phyloP scores from a whole-genome alignment of 1,284 basidiomycete genomes.

The Trichosporon faecale region DNA sequence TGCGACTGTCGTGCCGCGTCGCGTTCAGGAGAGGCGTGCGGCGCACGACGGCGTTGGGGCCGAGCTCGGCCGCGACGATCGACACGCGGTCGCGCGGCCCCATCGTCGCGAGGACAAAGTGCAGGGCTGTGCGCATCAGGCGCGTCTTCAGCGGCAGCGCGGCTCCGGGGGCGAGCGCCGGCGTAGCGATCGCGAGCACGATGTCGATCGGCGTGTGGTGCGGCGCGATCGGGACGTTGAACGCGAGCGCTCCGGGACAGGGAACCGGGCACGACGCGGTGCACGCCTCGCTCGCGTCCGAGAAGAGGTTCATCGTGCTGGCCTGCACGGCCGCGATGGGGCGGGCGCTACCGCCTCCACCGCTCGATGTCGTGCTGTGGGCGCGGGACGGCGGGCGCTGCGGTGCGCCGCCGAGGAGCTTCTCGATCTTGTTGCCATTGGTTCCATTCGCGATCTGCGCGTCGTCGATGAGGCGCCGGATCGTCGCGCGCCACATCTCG shows the following conservation, averaged over 20 bases:
- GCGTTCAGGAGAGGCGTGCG: conserved; percentile 82
- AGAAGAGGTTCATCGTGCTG: not conserved
- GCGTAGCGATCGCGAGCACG: conserved; percentile 84
- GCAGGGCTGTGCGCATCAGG: conserved; percentile 76
- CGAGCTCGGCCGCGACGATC: conserved; percentile 80
- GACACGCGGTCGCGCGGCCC: conserved; percentile 73
- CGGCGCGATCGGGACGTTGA: conserved; percentile 57
- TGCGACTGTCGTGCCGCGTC: conserved; percentile 66
- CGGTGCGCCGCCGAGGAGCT: conserved; percentile 21
- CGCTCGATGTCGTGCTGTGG: not conserved
- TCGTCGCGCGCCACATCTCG: conserved; percentile 79
- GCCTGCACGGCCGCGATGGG: not conserved
- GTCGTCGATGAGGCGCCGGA: conserved; percentile 64
- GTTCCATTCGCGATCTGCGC: conserved; percentile 5
- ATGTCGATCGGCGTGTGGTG: conserved; percentile 86
- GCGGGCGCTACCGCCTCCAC: not conserved
- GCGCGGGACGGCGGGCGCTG: conserved; percentile 22
- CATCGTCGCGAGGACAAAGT: conserved; percentile 75
- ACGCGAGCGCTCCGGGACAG: conserved; percentile 35
- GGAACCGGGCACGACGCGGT: conserved; percentile 13
- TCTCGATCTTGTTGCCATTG: conserved; percentile 26
- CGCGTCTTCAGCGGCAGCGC: conserved; percentile 65
- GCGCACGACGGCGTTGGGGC: conserved; percentile 68
- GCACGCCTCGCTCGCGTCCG: not conserved
- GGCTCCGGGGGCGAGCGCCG: conserved; percentile 68